A percentile compares a stretch with the other conserved stretches of the same genome.
Conservation (phyloP, 805 yeast genomes). For the Candida namnaoensis region DNA sequence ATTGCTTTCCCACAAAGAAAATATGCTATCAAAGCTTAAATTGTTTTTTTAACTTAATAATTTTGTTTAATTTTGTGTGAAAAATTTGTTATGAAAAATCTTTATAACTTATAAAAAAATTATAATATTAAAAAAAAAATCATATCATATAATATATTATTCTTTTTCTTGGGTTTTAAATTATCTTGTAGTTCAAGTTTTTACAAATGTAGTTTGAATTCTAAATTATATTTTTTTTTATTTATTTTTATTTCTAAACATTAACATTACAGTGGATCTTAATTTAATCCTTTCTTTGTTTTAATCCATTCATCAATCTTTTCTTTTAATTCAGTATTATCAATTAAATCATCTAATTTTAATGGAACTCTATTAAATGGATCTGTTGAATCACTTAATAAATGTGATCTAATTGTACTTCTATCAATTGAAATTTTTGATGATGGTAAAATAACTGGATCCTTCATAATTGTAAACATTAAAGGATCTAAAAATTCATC, state of each 20-base stretch:
- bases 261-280: background rate
- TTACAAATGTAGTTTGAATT: too few species aligned
- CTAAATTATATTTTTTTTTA: too few species aligned
- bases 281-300: slow-evolving; percentile 18
- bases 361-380: slow-evolving; percentile 94
- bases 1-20: slow-evolving; percentile 97
- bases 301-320: slow-evolving; percentile 52
- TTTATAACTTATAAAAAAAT: background rate
- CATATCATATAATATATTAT: too few species aligned
- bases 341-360: slow-evolving; percentile 79
- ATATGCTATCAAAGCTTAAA: slow-evolving; percentile 97
- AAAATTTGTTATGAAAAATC: slow-evolving; percentile 11
- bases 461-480: slow-evolving; percentile 92
- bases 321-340: slow-evolving; percentile 59
- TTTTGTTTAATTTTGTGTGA: slow-evolving; percentile 1
- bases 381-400: slow-evolving; percentile 91
- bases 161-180: too few species aligned
- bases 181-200: too few species aligned
- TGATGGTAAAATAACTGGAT: slow-evolving; percentile 90
- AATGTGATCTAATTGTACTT: slow-evolving; percentile 86
- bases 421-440: slow-evolving; percentile 82
- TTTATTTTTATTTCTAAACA: background rate
- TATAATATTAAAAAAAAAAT: background rate
- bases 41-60: slow-evolving; percentile 1
- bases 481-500: slow-evolving; percentile 96